Evolutionary conservation across 176 grass and related monocot genomes (phyloP).

Genomic region (Hyparrhenia diplandra): DNA sequence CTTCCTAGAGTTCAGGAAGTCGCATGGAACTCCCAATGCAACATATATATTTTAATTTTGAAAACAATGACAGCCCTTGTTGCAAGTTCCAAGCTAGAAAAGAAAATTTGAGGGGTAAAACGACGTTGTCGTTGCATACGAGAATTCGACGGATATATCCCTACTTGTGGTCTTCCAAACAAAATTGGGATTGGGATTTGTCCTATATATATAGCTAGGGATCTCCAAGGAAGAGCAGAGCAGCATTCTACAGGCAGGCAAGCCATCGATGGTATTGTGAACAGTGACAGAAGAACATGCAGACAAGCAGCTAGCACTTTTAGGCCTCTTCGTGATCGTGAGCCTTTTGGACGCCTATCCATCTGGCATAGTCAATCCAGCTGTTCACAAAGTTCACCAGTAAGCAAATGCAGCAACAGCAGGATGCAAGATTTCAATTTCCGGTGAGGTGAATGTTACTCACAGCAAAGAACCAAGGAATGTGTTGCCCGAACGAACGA

Average conservation of each 20-base stretch:
- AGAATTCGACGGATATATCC: slow-evolving; percentile 21
- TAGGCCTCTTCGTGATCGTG: slow-evolving; percentile 30
- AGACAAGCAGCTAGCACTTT: not conserved
- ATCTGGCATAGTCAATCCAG: slow-evolving; percentile 85
- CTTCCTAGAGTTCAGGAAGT: not conserved
- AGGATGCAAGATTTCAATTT: not conserved
- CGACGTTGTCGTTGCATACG: not conserved
- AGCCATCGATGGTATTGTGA: not conserved
- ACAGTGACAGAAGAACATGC: not conserved
- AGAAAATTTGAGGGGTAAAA: not conserved
- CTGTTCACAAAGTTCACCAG: slow-evolving; percentile 29
- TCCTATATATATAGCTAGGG: not conserved
- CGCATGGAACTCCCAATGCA: not conserved
- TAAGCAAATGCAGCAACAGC: not conserved
- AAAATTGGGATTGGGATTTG: not conserved
- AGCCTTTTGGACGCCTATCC: slow-evolving; percentile 58
- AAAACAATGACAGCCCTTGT: not conserved
- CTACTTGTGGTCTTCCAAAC: not conserved
- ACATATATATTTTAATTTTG: not conserved
- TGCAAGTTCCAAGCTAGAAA: slow-evolving; percentile 8
- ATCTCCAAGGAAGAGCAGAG: not conserved
- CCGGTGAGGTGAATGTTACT: slow-evolving; percentile 1
- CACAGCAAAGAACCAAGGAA: slow-evolving; percentile 84
- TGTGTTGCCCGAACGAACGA: slow-evolving; percentile 73
- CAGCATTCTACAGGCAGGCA: not conserved